Evolutionary conservation across 371 early-diverging fungal species (phyloP).

Genomic region (Basidiobolus heterosporus): DNA sequence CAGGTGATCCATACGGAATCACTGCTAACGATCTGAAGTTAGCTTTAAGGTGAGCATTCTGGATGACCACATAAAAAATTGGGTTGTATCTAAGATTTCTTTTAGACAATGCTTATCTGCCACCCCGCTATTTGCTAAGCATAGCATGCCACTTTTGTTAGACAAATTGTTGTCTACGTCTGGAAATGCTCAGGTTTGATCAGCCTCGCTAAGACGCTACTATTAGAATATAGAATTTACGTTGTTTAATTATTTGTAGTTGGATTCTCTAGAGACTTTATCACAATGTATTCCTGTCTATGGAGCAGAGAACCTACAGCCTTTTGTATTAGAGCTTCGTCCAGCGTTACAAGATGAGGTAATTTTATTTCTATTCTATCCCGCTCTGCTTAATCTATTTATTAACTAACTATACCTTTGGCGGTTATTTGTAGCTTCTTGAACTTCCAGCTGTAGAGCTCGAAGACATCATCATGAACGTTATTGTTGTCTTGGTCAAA

Average conservation of each 20-base stretch:
- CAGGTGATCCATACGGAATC: slow-evolving; percentile 83
- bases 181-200: slow-evolving; percentile 76
- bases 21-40: slow-evolving; percentile 77
- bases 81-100: no score
- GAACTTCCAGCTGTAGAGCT: no score
- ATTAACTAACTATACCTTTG: no score
- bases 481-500: no score
- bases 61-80: not conserved
- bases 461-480: no score
- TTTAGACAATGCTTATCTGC: slow-evolving; percentile 44
- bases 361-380: no score
- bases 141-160: slow-evolving; percentile 69
- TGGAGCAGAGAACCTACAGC: slow-evolving; percentile 36
- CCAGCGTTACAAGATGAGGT: slow-evolving; percentile 50
- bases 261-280: slow-evolving; percentile 72
- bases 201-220: no score
- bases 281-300: slow-evolving; percentile 63
- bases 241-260: slow-evolving; percentile 35
- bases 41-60: slow-evolving; percentile 29
- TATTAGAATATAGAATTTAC: no score
- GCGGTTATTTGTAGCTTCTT: no score
- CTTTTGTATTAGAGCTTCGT: slow-evolving; percentile 46
- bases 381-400: no score
- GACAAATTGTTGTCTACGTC: slow-evolving; percentile 79
- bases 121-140: slow-evolving; percentile 53